Base-by-base conservation (phyloP, 176 grass and related monocot genomes). In the Cenchrus americanus region DNA sequence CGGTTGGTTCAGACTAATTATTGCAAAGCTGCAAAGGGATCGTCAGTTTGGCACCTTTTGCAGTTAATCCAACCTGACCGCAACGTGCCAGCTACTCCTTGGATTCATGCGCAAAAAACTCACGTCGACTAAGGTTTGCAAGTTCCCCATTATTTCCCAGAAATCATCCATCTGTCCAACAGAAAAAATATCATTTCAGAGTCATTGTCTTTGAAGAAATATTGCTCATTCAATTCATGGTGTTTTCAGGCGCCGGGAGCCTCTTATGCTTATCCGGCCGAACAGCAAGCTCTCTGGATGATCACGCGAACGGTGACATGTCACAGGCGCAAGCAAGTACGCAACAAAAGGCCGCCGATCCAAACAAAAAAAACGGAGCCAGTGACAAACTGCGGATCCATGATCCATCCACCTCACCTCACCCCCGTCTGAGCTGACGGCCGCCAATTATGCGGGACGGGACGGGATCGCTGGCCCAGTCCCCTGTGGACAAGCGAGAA, bases 401-500 rank as follows among this genome's bases (percentile, higher is more conserved):
- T 49, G 23, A 54, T 49, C 46, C 46, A 48, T 48, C 46, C 46
- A 48, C 46, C 54, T 82, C 46, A 57, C 8, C 24, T 37, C 34
- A 17, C 4, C 8, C 24, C 23, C 2, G 6, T 66, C 71, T 11
- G 21, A 43, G 46, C 23, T 19, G 51, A 78, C 40, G 44, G 50
- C n/a, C 15, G 12, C 52, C 52, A 86, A 89, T 89, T 18, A 90
- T 82, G 78, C 65, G 19, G 12, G 69, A 52, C 19, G 14, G 26
- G 57, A 88, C 44, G 61, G 19, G 61, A 64, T 68, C 32, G 73
- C 62, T 4, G 9, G 27, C 10, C 7, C 15, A 46, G 18, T 34
- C 40, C 40, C 40, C 43, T 58, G 83, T 78, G 78, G 83, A 82
- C 88, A 78, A 30, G 67, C 55, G 59, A 72, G 59, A 72, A 73